Conservation (phyloP, 2,329 filamentous ascomycete species). For the Trichoderma asperellum region DNA sequence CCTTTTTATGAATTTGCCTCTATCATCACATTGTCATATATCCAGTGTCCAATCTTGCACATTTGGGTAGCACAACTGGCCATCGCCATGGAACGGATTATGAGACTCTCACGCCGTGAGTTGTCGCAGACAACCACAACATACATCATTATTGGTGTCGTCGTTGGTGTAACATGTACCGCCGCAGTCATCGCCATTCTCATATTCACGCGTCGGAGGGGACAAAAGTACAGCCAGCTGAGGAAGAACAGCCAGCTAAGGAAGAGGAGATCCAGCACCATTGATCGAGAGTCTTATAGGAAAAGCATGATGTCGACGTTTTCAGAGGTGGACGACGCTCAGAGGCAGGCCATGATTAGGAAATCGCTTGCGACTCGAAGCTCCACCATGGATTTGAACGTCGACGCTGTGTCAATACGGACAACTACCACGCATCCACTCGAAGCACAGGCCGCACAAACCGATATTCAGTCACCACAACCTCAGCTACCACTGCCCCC, state of each 20-base stretch:
- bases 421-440: neutral
- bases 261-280: neutral
- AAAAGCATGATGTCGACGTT: constrained; percentile 22
- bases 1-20: neutral
- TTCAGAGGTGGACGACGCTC: constrained; percentile 23
- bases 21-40: neutral
- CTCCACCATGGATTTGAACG: constrained; percentile 10
- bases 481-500: neutral
- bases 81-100: constrained; percentile 2
- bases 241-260: constrained; percentile 8
- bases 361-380: constrained; percentile 24
- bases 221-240: constrained; percentile 7
- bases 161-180: neutral
- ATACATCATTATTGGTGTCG: constrained; percentile 22
- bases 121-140: constrained; percentile 7
- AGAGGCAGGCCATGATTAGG: constrained; percentile 27
- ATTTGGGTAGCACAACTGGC: neutral
- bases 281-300: constrained; percentile 8
- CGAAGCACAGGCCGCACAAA: neutral
- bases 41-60: neutral
- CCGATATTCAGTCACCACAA: neutral
- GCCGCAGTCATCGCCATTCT: constrained; percentile 6
- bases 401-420: neutral
- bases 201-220: constrained; percentile 7
- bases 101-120: constrained; percentile 2